phyloP scores from a whole-genome alignment of 2,329 filamentous ascomycete genomes.

The Neonectria coccinea region DNA sequence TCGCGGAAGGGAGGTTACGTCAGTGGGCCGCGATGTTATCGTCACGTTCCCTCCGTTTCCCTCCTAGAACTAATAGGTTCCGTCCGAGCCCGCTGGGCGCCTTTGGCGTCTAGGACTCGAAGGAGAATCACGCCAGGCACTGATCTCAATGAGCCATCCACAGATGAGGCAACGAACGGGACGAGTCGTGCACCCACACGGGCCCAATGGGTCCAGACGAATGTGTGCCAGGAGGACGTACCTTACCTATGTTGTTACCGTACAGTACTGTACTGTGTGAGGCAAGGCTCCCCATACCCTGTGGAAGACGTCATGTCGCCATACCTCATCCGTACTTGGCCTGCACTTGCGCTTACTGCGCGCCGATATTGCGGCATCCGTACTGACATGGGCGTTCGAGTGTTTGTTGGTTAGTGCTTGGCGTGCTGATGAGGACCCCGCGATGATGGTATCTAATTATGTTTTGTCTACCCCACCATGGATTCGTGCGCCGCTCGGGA shows the following conservation, averaged over 20 bases:
- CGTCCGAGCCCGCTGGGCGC: not conserved
- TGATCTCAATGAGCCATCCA: not conserved
- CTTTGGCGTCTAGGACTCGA: not conserved
- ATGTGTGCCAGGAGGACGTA: not conserved
- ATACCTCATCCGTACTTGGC: not conserved
- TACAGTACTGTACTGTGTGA: not conserved
- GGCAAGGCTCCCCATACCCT: not conserved
- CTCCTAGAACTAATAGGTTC: not conserved
- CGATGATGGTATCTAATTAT: slow-evolving; percentile 4
- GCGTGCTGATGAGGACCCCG: slow-evolving; percentile 14
- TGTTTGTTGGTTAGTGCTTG: slow-evolving; percentile 1
- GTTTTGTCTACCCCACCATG: not conserved
- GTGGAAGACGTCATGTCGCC: slow-evolving; percentile 19
- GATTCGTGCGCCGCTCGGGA: not conserved
- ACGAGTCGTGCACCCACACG: slow-evolving; percentile 8
- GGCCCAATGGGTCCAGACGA: not conserved
- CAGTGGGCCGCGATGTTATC: slow-evolving; percentile 8
- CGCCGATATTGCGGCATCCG: slow-evolving; percentile 7
- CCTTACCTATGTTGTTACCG: not conserved
- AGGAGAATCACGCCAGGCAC: slow-evolving; percentile 11
- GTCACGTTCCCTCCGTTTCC: slow-evolving; percentile 12
- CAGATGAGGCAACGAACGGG: slow-evolving; percentile 24
- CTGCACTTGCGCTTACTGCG: slow-evolving; percentile 1
- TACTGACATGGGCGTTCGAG: slow-evolving; percentile 1
- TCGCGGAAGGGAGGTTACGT: slow-evolving; percentile 25